Evolutionary conservation across 1,284 basidiomycete species (phyloP).

Genomic region (Neonothopanus nambi): DNA sequence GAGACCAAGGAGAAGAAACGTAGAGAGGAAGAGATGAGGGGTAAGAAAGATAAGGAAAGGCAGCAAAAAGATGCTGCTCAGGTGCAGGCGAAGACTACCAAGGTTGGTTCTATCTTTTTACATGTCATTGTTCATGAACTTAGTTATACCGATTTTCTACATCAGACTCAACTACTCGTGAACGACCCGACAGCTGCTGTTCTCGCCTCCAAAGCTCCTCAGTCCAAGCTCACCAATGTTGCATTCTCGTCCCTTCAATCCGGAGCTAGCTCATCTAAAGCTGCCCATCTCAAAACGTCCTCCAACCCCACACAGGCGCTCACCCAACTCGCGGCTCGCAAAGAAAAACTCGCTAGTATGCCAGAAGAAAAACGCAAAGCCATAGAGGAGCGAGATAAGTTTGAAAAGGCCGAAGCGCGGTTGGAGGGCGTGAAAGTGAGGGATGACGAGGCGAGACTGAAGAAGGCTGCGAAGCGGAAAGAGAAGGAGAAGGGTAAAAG

Average conservation of each 20-base stretch:
- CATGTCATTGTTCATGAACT: background rate
- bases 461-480: constrained; percentile 88
- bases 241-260: constrained; percentile 66
- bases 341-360: constrained; percentile 70
- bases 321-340: constrained; percentile 71
- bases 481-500: constrained; percentile 86
- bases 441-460: constrained; percentile 79
- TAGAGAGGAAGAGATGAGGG: constrained; percentile 53
- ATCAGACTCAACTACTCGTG: constrained; percentile 75
- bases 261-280: constrained; percentile 42
- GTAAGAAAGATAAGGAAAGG: constrained; percentile 49
- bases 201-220: constrained; percentile 34
- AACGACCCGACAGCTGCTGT: constrained; percentile 42
- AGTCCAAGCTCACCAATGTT: constrained; percentile 57
- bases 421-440: constrained; percentile 86
- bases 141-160: background rate
- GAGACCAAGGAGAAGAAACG: constrained; percentile 81
- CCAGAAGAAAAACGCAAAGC: constrained; percentile 80
- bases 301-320: constrained; percentile 86
- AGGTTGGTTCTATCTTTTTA: constrained; percentile 45
- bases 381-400: constrained; percentile 77
- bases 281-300: constrained; percentile 57
- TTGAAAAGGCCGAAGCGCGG: constrained; percentile 84
- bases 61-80: constrained; percentile 42
- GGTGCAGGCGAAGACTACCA: constrained; percentile 46